phyloP scores from a whole-genome alignment of 2,329 filamentous ascomycete genomes.

The Lachnellula willkommii region DNA sequence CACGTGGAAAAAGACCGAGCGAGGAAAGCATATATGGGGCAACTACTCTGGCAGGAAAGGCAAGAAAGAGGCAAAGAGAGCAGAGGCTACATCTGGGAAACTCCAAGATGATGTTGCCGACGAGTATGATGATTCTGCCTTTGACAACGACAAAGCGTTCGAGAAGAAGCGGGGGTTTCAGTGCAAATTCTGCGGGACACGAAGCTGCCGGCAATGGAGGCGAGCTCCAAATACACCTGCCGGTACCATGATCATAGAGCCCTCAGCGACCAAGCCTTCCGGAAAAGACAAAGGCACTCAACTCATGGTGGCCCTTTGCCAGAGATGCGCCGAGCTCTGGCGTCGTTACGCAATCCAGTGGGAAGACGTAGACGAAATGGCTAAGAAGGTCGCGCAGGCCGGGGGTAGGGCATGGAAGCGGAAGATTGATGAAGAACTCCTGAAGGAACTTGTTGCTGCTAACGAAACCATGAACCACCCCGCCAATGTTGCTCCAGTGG shows the following conservation, averaged over 20 bases:
- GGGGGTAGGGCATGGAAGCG: conserved; percentile 82
- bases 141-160: conserved; percentile 75
- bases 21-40: conserved; percentile 84
- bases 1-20: conserved; percentile 91
- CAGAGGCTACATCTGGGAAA: conserved; percentile 66
- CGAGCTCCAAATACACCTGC: conserved; percentile 74
- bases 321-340: conserved; percentile 89
- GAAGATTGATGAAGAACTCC: conserved; percentile 84
- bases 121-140: conserved; percentile 89
- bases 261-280: conserved; percentile 55
- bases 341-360: conserved; percentile 92
- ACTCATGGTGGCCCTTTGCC: conserved; percentile 76
- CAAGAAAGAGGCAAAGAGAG: conserved; percentile 77
- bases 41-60: conserved; percentile 81
- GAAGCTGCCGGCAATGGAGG: conserved; percentile 82
- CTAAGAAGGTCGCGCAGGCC: conserved; percentile 75
- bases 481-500: conserved; percentile 30
- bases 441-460: conserved; percentile 64
- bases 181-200: conserved; percentile 87
- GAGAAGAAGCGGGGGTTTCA: conserved; percentile 77
- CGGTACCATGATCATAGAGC: conserved; percentile 61
- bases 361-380: conserved; percentile 87
- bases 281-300: conserved; percentile 71
- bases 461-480: conserved; percentile 53
- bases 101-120: conserved; percentile 89